phyloP scores from a whole-genome alignment of 345 rosid genomes.

The Theobroma cacao region DNA sequence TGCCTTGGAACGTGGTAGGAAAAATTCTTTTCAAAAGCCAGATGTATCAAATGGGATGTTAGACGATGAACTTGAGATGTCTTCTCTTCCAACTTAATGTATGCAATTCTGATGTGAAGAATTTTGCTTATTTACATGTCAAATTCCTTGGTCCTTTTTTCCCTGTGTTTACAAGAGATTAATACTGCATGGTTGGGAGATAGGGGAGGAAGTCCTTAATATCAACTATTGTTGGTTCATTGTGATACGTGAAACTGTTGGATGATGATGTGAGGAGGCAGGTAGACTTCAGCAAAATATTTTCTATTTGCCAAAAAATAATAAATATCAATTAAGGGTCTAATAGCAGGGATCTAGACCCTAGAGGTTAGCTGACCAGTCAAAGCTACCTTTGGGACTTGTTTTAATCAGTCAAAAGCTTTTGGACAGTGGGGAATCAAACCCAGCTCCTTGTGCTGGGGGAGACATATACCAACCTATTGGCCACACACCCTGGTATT shows the following conservation, averaged over 20 bases:
- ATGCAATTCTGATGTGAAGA: not conserved
- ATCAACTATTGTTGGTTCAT: not conserved
- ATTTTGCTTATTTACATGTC: not conserved
- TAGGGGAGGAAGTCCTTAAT: not conserved
- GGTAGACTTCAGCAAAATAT: not conserved
- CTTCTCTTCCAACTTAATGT: constrained; percentile 57
- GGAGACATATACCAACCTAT: not conserved
- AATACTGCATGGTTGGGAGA: not conserved
- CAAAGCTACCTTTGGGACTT: not conserved
- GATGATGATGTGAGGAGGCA: not conserved
- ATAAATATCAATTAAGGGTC: not conserved
- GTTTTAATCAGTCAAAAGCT: not conserved
- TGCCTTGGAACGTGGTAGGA: constrained; percentile 61
- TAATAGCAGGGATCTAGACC: not conserved
- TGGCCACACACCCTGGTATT: not conserved
- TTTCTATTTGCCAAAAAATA: not conserved
- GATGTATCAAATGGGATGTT: constrained; percentile 49
- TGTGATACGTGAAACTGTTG: not conserved
- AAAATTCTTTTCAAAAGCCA: constrained; percentile 47
- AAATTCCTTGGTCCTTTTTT: not conserved
- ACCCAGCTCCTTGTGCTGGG: not conserved
- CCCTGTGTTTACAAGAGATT: not conserved
- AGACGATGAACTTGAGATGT: constrained; percentile 50
- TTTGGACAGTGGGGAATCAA: not conserved
- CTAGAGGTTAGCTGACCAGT: not conserved